Conservation (phyloP, 1,284 basidiomycete species). For the Cryptococcus sp. region DNA sequence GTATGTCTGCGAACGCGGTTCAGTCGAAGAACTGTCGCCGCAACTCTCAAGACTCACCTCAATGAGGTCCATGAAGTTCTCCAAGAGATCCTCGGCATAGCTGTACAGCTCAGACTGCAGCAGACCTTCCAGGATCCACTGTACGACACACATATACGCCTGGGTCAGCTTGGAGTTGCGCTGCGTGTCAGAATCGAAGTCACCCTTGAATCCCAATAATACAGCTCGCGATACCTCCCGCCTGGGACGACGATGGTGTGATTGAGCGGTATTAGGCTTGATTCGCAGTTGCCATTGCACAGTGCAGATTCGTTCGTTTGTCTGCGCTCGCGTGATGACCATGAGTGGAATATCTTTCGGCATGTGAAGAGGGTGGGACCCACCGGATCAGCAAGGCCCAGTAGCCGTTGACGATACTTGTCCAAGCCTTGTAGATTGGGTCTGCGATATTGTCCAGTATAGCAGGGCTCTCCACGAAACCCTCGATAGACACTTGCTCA, state of each 20-base stretch:
- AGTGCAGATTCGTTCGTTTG: conserved; percentile 69
- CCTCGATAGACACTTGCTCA: conserved; percentile 63
- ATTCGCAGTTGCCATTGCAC: conserved; percentile 71
- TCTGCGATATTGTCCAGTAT: conserved; percentile 74
- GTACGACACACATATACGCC: conserved; percentile 36
- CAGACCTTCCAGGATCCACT: conserved; percentile 83
- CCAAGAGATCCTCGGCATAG: conserved; percentile 72
- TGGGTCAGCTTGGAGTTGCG: neutral
- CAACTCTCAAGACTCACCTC: conserved; percentile 55
- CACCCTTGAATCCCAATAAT: conserved; percentile 41
- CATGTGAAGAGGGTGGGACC: conserved; percentile 2
- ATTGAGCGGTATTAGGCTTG: conserved; percentile 82
- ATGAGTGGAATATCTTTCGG: neutral
- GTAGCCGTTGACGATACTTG: conserved; percentile 75
- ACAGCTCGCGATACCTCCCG: conserved; percentile 64
- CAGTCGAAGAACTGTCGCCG: neutral
- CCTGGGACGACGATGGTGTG: conserved; percentile 88
- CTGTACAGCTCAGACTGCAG: conserved; percentile 73
- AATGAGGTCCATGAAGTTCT: conserved; percentile 92
- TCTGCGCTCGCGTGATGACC: conserved; percentile 15
- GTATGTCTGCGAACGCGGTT: conserved; percentile 26
- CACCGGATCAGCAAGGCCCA: conserved; percentile 75
- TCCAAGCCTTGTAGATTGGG: conserved; percentile 69
- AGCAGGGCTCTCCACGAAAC: conserved; percentile 65
- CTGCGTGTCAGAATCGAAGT: neutral